Evolutionary conservation across 2,329 filamentous ascomycete species (phyloP).

Genomic region (Fusarium sp.): DNA sequence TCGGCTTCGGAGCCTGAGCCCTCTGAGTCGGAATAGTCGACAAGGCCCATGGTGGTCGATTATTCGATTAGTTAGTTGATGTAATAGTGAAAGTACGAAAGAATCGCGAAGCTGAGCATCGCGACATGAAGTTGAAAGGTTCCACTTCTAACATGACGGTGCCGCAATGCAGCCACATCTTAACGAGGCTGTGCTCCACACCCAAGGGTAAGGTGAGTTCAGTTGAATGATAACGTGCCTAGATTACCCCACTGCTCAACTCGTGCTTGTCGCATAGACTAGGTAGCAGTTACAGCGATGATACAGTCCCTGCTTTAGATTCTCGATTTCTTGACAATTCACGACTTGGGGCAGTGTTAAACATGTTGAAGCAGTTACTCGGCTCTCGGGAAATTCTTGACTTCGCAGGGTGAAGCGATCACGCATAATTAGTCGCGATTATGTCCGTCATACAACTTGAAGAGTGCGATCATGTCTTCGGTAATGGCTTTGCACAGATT

Average conservation of each 20-base stretch:
- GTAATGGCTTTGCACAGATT: background rate
- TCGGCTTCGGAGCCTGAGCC: conserved; percentile 73
- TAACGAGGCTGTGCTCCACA: conserved; percentile 32
- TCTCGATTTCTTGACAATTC: background rate
- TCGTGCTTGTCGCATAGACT: conserved; percentile 9
- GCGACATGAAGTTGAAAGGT: conserved; percentile 6
- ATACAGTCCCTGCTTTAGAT: conserved; percentile 4
- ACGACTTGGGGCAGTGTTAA: background rate
- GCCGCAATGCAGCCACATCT: conserved; percentile 33
- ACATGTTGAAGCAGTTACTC: conserved; percentile 27
- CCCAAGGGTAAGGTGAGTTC: background rate
- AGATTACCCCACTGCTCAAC: conserved; percentile 14
- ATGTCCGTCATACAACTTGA: conserved; percentile 54
- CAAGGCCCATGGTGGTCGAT: conserved; percentile 72
- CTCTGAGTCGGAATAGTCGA: conserved; percentile 87
- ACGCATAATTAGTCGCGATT: conserved; percentile 8
- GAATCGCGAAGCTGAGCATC: conserved; percentile 18
- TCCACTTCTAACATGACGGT: conserved; percentile 27
- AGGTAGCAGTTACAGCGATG: background rate
- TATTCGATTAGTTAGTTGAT: background rate
- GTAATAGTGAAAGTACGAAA: background rate
- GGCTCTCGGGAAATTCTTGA: background rate
- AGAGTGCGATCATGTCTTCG: conserved; percentile 44
- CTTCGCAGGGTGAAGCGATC: conserved; percentile 1
- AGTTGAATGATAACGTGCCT: background rate